Evolutionary conservation across 305 asterid genomes (phyloP).

Genomic region (Rubia peregrina): DNA sequence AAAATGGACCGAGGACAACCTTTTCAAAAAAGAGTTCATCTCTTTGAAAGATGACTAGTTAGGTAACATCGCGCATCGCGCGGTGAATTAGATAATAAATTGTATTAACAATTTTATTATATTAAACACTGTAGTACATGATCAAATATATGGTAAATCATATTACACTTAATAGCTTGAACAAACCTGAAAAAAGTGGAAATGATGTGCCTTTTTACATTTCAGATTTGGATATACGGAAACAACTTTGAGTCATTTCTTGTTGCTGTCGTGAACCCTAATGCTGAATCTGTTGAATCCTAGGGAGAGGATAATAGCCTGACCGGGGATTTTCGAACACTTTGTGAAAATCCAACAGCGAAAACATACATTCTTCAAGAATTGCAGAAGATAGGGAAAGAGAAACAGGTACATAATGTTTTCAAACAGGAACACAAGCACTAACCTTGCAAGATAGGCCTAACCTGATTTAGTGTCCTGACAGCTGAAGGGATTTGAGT

Average conservation of each 20-base stretch:
- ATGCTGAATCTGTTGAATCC: conserved; percentile 37
- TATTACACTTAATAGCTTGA: too few species aligned
- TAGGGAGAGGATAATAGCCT: conserved; percentile 55
- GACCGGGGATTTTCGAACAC: conserved; percentile 36
- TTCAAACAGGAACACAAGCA: not conserved
- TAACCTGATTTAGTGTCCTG: not conserved
- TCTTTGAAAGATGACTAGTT: too few species aligned
- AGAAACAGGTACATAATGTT: conserved; percentile 46
- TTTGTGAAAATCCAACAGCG: conserved; percentile 49
- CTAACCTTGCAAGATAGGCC: not conserved
- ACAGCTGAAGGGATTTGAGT: conserved; percentile 82
- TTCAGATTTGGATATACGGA: too few species aligned
- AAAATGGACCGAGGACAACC: too few species aligned
- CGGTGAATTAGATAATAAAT: too few species aligned
- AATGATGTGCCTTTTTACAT: conserved; percentile 31
- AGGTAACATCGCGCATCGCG: too few species aligned
- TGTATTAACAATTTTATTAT: too few species aligned
- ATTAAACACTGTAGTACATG: too few species aligned
- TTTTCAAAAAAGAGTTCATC: too few species aligned
- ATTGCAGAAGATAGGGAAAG: conserved; percentile 51
- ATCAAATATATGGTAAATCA: too few species aligned
- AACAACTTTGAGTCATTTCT: too few species aligned
- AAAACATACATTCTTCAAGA: conserved; percentile 46
- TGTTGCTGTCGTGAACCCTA: conserved; percentile 85
- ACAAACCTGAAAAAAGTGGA: not conserved